phyloP scores from a whole-genome alignment of 352 stramenopile genomes.

The Globisporangium canariense region DNA sequence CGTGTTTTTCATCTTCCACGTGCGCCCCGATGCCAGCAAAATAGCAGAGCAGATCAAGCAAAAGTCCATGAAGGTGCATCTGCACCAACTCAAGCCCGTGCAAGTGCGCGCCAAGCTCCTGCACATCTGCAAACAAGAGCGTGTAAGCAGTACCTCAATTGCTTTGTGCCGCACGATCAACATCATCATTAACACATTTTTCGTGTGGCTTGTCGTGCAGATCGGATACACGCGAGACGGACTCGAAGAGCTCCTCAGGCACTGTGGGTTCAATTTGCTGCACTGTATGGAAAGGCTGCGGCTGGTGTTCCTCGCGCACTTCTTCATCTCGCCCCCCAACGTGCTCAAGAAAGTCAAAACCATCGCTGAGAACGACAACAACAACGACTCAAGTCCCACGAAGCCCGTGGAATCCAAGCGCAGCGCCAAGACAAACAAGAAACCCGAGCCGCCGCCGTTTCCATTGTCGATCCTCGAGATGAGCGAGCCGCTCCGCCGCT shows the following conservation, averaged over 20 bases:
- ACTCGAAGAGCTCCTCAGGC: constrained; percentile 41
- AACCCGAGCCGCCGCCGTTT: constrained; percentile 27
- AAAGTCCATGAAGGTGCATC: constrained; percentile 32
- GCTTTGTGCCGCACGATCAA: background rate
- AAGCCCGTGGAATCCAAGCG: background rate
- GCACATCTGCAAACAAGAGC: constrained; percentile 39
- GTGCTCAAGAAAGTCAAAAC: constrained; percentile 27
- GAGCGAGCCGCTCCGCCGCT: constrained; percentile 54
- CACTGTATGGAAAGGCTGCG: constrained; percentile 40
- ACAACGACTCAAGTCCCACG: background rate
- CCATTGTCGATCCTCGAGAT: constrained; percentile 58
- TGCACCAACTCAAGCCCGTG: constrained; percentile 33
- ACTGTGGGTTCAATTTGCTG: constrained; percentile 36
- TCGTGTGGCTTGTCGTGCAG: constrained; percentile 5
- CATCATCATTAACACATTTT: background rate
- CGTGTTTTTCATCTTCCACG: constrained; percentile 53
- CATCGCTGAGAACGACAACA: background rate
- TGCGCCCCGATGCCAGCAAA: constrained; percentile 48
- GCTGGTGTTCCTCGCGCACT: constrained; percentile 41
- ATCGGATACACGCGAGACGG: constrained; percentile 61
- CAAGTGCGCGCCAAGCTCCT: constrained; percentile 58
- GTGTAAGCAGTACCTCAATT: constrained; percentile 21
- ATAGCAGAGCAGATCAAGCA: constrained; percentile 61
- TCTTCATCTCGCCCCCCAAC: constrained; percentile 61
- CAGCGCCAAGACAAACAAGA: background rate